phyloP scores from a whole-genome alignment of 1,139 yeast genomes.

The Saccharomyces uvarum region DNA sequence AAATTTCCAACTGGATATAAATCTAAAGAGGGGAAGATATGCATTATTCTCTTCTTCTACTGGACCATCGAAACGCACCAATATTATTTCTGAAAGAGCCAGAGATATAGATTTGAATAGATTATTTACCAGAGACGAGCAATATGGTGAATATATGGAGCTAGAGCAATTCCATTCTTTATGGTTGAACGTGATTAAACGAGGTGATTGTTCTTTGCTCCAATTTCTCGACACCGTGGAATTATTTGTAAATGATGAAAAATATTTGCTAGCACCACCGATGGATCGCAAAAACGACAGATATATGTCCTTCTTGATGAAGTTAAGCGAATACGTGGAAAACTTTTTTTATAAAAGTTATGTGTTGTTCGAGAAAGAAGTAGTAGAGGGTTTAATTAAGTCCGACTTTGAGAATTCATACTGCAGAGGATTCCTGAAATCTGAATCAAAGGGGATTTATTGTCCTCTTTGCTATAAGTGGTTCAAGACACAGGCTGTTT shows the following conservation, averaged over 20 bases:
- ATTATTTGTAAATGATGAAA: constrained; percentile 33
- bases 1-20: constrained; percentile 30
- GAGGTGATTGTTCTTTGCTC: constrained; percentile 37
- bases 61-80: constrained; percentile 16
- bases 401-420: constrained; percentile 30
- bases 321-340: constrained; percentile 41
- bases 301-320: constrained; percentile 41
- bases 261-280: constrained; percentile 25
- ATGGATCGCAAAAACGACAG: constrained; percentile 28
- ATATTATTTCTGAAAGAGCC: constrained; percentile 44
- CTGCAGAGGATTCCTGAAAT: constrained; percentile 8
- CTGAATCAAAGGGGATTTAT: constrained; percentile 35
- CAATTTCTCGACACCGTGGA: constrained; percentile 41
- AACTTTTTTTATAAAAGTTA: constrained; percentile 40
- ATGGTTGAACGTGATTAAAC: constrained; percentile 42
- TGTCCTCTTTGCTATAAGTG: constrained; percentile 60
- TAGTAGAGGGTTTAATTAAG: constrained; percentile 33
- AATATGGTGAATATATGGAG: constrained; percentile 59
- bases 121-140: constrained; percentile 53
- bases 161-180: constrained; percentile 42
- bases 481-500: constrained; percentile 63
- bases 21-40: constrained; percentile 16
- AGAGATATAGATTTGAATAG: constrained; percentile 41
- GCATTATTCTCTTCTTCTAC: constrained; percentile 21
- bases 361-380: constrained; percentile 44